Evolutionary conservation across 2,329 filamentous ascomycete species (phyloP), one percentile per base, ranked within the genome.

Genomic region (Aureobasidium sp.): DNA sequence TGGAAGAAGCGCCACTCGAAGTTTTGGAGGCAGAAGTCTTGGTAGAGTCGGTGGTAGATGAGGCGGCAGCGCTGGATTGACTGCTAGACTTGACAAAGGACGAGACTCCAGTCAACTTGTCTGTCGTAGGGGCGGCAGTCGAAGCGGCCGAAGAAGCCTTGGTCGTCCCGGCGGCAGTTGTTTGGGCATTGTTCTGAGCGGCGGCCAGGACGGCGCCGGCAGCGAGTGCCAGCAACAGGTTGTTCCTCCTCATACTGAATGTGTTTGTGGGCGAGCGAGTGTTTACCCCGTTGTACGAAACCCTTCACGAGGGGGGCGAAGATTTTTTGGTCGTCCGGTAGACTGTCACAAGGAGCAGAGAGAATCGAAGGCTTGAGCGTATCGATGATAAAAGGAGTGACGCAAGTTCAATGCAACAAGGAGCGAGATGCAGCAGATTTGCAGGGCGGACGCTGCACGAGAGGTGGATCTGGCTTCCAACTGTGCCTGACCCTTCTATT

Each of bases 351-450:
- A 44, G 29, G n/a, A n/a, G 41, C 10, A 21, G 21, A 29, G 42
- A 45, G 3, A 32, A 21, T 57, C 27, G 16, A 21, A 36, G 21
- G 11, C 10, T 15, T 37, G 34, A 37, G 34, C 34, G 39, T 57
- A 44, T 41, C 36, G 52, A 54, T 27, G 32, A 11, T 3, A 29
- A 32, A 48, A 48, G 15, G 53, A 57, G 54, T 59, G 54, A 59
- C 44, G 41, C 53, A 57, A 25, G n/a, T 16, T 16, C 16, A n/a
- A 44, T 44, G 54, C 54, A 48, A 34, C 10, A 30, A 32, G 11
- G 41, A 42, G 42, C 34, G 34, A 48, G 54, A 59, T 59, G 54
- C 54, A 59, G 54, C 44, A 48, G 53, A 30, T 36, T 47, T 44
- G 53, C 53, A 57, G 53, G 44, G 11, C 11, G 16, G 5, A 15